A percentile compares a stretch with the other conserved stretches of the same genome.
phyloP scores from a whole-genome alignment of 805 yeast species.

The Jamesozyma gamospora region DNA sequence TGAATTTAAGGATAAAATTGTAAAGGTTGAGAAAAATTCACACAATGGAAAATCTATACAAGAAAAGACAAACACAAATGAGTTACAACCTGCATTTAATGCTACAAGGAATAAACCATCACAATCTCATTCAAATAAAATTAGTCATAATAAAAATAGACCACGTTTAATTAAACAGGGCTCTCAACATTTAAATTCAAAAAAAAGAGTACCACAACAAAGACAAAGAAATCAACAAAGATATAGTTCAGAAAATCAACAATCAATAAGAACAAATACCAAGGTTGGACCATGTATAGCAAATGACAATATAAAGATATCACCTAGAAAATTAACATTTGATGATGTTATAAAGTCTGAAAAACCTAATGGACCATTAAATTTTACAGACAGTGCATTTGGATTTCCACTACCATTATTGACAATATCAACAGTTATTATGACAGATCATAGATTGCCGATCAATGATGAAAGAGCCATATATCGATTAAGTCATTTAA shows the following conservation, averaged over 20 bases:
- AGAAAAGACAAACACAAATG: too few species aligned
- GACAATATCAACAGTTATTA: conserved; percentile 61
- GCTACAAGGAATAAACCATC: too few species aligned
- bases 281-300: too few species aligned
- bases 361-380: conserved; percentile 45
- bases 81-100: too few species aligned
- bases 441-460: conserved; percentile 80
- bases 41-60: too few species aligned
- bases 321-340: conserved; percentile 20
- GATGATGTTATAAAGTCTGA: conserved; percentile 29
- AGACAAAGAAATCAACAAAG: not conserved
- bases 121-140: too few species aligned
- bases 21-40: too few species aligned
- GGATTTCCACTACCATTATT: conserved; percentile 81
- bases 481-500: conserved; percentile 81
- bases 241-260: not conserved
- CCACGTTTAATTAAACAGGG: too few species aligned
- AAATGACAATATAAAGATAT: not conserved
- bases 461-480: conserved; percentile 93
- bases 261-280: too few species aligned
- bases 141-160: too few species aligned
- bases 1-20: too few species aligned
- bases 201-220: not conserved
- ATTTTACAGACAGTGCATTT: conserved; percentile 69
- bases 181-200: too few species aligned